Evolutionary conservation across 768 basidiomycete species (phyloP).

Genomic region (Rhodotorula paludigena): DNA sequence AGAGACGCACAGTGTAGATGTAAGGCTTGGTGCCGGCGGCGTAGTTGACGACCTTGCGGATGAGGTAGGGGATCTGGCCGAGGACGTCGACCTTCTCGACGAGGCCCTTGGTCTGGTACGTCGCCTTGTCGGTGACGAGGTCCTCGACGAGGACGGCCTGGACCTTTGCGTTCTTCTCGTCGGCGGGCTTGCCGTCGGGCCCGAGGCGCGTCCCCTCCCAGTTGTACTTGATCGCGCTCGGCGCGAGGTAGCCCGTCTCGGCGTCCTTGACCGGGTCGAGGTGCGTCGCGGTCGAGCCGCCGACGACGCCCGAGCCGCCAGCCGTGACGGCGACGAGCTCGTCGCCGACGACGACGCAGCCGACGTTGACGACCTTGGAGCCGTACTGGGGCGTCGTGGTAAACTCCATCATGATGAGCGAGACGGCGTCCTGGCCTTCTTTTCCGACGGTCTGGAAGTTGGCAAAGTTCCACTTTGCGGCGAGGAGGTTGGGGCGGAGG

Average conservation of each 20-base stretch:
- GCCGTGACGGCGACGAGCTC: constrained; percentile 67
- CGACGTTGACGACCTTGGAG: constrained; percentile 71
- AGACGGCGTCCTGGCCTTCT: constrained; percentile 60
- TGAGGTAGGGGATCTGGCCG: constrained; percentile 84
- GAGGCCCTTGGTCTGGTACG: constrained; percentile 53
- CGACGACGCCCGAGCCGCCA: constrained; percentile 71
- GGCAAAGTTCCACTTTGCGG: constrained; percentile 89
- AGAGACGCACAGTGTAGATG: constrained; percentile 65
- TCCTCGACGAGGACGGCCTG: constrained; percentile 58
- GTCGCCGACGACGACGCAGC: constrained; percentile 72
- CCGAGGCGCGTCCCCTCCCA: constrained; percentile 70
- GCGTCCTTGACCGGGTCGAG: constrained; percentile 59
- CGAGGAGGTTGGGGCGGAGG: constrained; percentile 91
- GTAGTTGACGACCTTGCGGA: constrained; percentile 89
- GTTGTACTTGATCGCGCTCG: constrained; percentile 62
- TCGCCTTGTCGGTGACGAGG: constrained; percentile 45
- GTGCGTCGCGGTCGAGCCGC: constrained; percentile 60
- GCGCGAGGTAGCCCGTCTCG: constrained; percentile 76
- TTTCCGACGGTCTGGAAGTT: constrained; percentile 70
- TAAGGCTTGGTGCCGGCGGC: constrained; percentile 85
- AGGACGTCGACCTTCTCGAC: constrained; percentile 92
- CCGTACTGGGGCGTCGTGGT: constrained; percentile 76
- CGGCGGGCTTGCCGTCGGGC: constrained; percentile 42
- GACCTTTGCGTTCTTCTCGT: constrained; percentile 53
- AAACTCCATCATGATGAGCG: constrained; percentile 93